Evolutionary conservation across 345 rosid species (phyloP), one percentile per base, ranked within the genome.

Genomic region (Eucalyptus camaldulensis): DNA sequence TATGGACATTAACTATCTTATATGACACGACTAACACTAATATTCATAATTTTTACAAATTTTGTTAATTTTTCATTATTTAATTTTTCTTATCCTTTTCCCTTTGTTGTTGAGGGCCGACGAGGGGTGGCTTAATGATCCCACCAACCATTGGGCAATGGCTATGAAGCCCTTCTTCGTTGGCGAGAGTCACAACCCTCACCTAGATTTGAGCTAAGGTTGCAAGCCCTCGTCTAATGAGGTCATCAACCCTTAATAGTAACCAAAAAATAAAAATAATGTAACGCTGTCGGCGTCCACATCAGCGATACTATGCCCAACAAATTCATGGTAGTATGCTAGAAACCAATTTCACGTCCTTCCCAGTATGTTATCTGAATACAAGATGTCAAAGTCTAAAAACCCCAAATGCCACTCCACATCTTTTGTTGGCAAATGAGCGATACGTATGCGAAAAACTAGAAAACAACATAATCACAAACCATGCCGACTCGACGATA

Each of bases 11-110:
- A 9, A 10, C 13, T 1, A 9, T 15, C 4, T 5, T 33, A 69
- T 9, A 8, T 16, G 4, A 0, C 13, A 69, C 2, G 4, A 5
- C 2, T 2, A 5, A 9, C 2, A 17, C 7, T 37, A 19, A 17
- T 2, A 19, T 33, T 9, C 7, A 33, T 15, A 17, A 69, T 33
- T 33, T 17, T 69, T 65, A 16, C 19, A n/a, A 65, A n/a, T 1
- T n/a, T 65, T 65, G 8, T 14, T n/a, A 65, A 13, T 29, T 65
- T 29, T 29, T 13, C 22, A 51, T 51, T 51, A 51, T 51, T 51
- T 4, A 29, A 65, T 4, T n/a, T n/a, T 65, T n/a, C 37, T 4
- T n/a, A 11, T 60, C 69, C 2, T 60, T 13, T 27, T 60, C 29
- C 13, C 27, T 27, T 60, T 60, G 31, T 27, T 60, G 8, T 60